Conservation (phyloP, 1,284 basidiomycete species). For the Mycena sp. region DNA sequence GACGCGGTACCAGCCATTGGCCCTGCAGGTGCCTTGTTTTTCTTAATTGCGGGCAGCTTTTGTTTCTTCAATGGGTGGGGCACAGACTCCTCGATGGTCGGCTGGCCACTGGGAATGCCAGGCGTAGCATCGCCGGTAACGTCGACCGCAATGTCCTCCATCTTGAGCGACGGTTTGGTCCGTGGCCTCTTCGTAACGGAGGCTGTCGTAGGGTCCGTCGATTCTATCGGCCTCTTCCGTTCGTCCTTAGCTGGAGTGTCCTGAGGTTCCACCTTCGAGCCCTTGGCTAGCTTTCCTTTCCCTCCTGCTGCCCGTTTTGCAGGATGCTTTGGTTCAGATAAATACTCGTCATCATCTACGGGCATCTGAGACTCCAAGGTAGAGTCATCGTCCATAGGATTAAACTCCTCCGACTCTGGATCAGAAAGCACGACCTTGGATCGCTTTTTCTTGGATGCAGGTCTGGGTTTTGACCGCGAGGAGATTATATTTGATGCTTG, state of each 20-base stretch:
- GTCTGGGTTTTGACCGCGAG: constrained; percentile 25
- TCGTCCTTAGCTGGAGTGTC: constrained; percentile 31
- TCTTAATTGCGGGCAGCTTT: constrained; percentile 79
- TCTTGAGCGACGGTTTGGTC: constrained; percentile 32
- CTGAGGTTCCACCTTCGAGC: constrained; percentile 22
- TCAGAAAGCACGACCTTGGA: constrained; percentile 37
- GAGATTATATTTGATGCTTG: not conserved
- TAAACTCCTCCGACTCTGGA: constrained; percentile 38
- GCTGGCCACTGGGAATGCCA: constrained; percentile 30
- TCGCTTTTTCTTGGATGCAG: constrained; percentile 30
- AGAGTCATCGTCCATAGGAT: constrained; percentile 30
- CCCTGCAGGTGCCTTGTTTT: constrained; percentile 58
- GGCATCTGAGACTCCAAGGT: constrained; percentile 17
- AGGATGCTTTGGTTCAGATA: constrained; percentile 35
- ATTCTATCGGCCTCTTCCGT: constrained; percentile 25
- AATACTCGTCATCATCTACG: constrained; percentile 48
- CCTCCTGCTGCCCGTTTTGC: constrained; percentile 22
- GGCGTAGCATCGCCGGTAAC: constrained; percentile 40
- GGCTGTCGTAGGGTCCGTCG: constrained; percentile 1
- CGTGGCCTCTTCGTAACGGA: constrained; percentile 39
- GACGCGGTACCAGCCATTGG: not conserved
- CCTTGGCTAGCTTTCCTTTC: constrained; percentile 38
- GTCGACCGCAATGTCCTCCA: constrained; percentile 40
- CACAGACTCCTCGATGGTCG: constrained; percentile 41
- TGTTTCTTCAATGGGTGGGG: constrained; percentile 57